Conservation (phyloP, 306 rosid genomes). For the Albizia julibrissin region DNA sequence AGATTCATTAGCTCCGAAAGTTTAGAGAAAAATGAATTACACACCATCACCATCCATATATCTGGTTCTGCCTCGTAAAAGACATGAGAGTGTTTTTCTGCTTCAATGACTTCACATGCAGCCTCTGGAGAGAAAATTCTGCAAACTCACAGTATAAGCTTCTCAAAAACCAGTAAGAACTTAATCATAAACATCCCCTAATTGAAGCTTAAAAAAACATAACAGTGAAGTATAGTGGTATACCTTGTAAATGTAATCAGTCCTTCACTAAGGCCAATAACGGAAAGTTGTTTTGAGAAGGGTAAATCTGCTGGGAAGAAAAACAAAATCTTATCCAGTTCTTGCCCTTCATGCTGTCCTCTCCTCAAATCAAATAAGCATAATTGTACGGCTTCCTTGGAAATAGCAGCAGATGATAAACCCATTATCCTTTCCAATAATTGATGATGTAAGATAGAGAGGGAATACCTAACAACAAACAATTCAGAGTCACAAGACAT, state of each 20-base stretch:
- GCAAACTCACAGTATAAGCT: conserved; percentile 32
- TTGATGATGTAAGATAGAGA: background rate
- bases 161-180: conserved; percentile 7
- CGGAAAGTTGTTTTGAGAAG: conserved; percentile 80
- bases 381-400: conserved; percentile 60
- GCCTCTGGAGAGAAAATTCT: conserved; percentile 94
- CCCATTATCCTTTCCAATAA: conserved; percentile 55
- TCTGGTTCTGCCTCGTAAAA: conserved; percentile 87
- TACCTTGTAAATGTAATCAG: conserved; percentile 95
- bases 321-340: conserved; percentile 89
- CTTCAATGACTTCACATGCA: conserved; percentile 88
- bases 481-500: background rate
- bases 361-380: conserved; percentile 89
- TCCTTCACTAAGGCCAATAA: conserved; percentile 96
- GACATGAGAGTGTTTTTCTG: conserved; percentile 81
- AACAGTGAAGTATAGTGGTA: background rate
- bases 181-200: background rate
- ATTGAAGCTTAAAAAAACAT: background rate
- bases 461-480: background rate
- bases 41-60: conserved; percentile 94
- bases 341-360: conserved; percentile 96
- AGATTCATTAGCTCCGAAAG: background rate
- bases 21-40: background rate
- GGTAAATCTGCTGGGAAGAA: conserved; percentile 86
- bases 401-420: conserved; percentile 53